Evolutionary conservation across 148 eudicot species (phyloP), one percentile per base, ranked within the genome.

Genomic region (Fagopyrum esculentum): DNA sequence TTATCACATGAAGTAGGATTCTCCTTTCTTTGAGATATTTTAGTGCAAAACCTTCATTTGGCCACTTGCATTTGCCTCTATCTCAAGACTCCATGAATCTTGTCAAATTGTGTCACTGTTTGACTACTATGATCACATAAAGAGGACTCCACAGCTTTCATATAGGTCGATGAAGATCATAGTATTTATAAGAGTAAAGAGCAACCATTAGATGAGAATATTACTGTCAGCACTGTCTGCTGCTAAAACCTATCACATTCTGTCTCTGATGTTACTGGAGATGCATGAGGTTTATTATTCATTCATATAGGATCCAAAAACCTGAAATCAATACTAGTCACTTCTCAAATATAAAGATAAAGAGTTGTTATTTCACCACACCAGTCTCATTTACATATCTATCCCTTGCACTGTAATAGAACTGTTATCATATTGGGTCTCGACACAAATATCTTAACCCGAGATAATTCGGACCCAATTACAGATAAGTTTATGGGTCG

Each of bases 231-330:
- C 15, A n/a, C 9, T 54, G 4, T 54, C n/a, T 15, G 17, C 59
- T 54, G 19, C 59, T 54, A 54, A 13, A 54, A 13, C 59, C 4
- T 15, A 57, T 57, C 30, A 17, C 9, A 22, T 59, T 59, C 64
- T 59, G 55, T 59, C 22, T 22, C 64, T 59, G 64, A 59, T 59
- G 64, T 59, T n/a, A 59, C 64, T n/a, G 3, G 7, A 59, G 64
- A 59, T 17, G 26, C 26, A 22, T 22, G 64, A 51, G 64, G 9
- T 17, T 5, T 22, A 4, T 35, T 2, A 35, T 35, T 35, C 3
- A 35, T 35, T 35, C 40, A 35, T 35, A 35, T 35, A 59, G 29
- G 8, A 19, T 59, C 66, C 55, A 51, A 51, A 51, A 51, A 51
- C 3, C 55, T 4, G 40, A 26, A 4, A 26, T 13, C 35, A 22